Evolutionary conservation across 2,329 filamentous ascomycete species (phyloP), one percentile per base, ranked within the genome.

Genomic region (Paecilomyces niveus): DNA sequence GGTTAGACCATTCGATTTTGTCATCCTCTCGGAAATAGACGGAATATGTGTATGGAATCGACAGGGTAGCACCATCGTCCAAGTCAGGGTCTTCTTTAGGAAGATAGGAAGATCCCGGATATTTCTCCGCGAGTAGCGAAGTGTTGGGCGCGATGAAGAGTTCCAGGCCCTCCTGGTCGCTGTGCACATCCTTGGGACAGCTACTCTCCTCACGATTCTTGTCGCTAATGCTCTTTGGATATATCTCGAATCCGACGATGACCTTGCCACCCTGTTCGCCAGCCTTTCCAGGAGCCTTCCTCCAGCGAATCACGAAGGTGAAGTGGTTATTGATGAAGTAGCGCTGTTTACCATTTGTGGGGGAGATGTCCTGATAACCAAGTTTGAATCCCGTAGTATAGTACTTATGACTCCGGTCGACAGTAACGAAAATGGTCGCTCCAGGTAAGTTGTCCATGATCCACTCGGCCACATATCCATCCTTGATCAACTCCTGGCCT

Each of bases 361-460:
- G 76, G 1, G 84, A 83, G 54, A 82, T 80, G 62, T 92, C 89
- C 64, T 85, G 85, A 66, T 89, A 91, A 6, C 91, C 92, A 58
- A 96, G 80, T 75, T 94, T 95, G 81, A 96, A 96, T 1, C 92
- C 92, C 1, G 90, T 86, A 11, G 90, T 89, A 71, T 96, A 96
- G 78, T 96, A 95, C 73, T 92, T 95, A 67, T 85, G 83, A 53
- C 83, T 86, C 76, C 91, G 91, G 73, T 95, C 91, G 35, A 90
- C 88, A 0, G 89, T 93, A 29, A 94, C 88, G 69, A 95, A 95
- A 72, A 88, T 92, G 8, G 91, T 95, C 35, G 91, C 91, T 6
- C 91, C 91, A 1, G 92, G 91, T 9, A 96, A 80, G 67, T 96
- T 96, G 73, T 96, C 91, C 63, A 94, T 89, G 64, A 96, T 95